A percentile compares a stretch with the other conserved stretches of the same genome.
Conservation (phyloP, 2,329 filamentous ascomycete species). For the Hymenoscyphus fructigenus region DNA sequence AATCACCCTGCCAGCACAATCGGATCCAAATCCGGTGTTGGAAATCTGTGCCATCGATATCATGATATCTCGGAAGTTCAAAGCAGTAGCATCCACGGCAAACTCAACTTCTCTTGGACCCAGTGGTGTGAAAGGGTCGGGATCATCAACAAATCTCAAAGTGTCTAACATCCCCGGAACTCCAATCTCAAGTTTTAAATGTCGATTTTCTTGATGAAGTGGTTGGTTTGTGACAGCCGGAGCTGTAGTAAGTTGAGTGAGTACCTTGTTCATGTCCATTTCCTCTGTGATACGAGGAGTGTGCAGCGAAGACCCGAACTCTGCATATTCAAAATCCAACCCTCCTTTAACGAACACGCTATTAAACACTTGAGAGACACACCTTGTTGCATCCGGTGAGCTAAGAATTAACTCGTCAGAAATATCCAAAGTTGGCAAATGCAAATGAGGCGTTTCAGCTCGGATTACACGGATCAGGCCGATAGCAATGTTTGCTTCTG, state of each 20-base stretch:
- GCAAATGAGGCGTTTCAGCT: slow-evolving; percentile 1
- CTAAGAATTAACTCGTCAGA: background rate
- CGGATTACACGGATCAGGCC: background rate
- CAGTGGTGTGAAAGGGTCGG: slow-evolving; percentile 11
- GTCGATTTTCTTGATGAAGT: slow-evolving; percentile 1
- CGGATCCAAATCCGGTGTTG: slow-evolving; percentile 33
- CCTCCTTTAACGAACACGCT: background rate
- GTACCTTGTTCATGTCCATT: background rate
- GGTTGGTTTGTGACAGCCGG: background rate
- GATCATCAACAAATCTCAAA: slow-evolving; percentile 29
- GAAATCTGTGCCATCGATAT: slow-evolving; percentile 35
- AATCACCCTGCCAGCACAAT: slow-evolving; percentile 35
- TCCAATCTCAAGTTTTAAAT: slow-evolving; percentile 13
- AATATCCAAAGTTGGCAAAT: background rate
- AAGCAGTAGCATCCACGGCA: slow-evolving; percentile 27
- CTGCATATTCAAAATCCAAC: slow-evolving; percentile 1
- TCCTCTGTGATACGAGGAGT: background rate
- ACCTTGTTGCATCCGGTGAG: background rate
- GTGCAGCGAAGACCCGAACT: background rate
- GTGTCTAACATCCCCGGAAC: slow-evolving; percentile 27
- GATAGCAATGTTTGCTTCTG: background rate
- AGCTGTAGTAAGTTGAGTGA: background rate
- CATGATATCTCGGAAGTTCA: slow-evolving; percentile 38
- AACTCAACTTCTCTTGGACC: slow-evolving; percentile 26
- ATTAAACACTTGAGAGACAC: background rate